These are phyloP conservation scores for Sphaerostilbella broomeana DNA, from an alignment of 2,329 filamentous ascomycete genomes.

Conservation along the genomic window DNA sequence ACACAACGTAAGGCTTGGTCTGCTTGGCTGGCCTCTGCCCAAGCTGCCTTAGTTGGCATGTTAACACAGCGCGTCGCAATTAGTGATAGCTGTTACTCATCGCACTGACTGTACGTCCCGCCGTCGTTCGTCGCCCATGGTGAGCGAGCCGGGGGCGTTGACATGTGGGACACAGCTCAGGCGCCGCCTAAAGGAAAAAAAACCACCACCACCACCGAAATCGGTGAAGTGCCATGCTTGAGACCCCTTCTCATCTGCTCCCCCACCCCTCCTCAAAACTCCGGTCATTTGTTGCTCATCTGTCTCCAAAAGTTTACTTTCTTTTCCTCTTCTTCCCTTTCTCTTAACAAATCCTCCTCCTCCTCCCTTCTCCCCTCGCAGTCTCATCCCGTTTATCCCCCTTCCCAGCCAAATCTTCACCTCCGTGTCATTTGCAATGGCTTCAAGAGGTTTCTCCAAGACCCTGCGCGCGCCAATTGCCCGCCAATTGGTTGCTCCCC, in stretches of 20 bases:
- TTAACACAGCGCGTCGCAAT: too few relatives aligned
- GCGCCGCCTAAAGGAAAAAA: background rate
- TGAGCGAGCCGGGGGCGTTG: background rate
- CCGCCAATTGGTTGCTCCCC: slow-evolving; percentile 56
- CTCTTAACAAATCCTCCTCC: slow-evolving; percentile 3
- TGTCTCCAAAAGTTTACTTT: background rate
- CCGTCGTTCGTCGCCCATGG: slow-evolving; percentile 1
- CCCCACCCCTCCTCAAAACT: slow-evolving; percentile 13
- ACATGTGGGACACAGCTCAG: slow-evolving; percentile 8
- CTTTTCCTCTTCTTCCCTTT: slow-evolving; percentile 4
- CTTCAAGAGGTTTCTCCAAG: slow-evolving; percentile 67
- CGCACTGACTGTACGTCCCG: slow-evolving; percentile 8
- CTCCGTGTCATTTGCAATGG: slow-evolving; percentile 60
- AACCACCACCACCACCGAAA: slow-evolving; percentile 7
- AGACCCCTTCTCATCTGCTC: slow-evolving; percentile 6
- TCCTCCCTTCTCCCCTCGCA: slow-evolving; percentile 10
- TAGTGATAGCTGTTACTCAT: slow-evolving; percentile 9
- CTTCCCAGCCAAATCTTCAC: slow-evolving; percentile 22
- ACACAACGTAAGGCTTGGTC: slow-evolving; percentile 10
- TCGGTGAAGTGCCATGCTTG: slow-evolving; percentile 6
- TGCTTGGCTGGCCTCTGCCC: too few relatives aligned
- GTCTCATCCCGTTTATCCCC: slow-evolving; percentile 22
- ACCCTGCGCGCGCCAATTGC: slow-evolving; percentile 57
- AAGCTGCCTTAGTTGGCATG: too few relatives aligned
- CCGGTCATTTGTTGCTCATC: slow-evolving; percentile 11